phyloP scores from a whole-genome alignment of 768 basidiomycete genomes.

The Aureoboletus auriporus region DNA sequence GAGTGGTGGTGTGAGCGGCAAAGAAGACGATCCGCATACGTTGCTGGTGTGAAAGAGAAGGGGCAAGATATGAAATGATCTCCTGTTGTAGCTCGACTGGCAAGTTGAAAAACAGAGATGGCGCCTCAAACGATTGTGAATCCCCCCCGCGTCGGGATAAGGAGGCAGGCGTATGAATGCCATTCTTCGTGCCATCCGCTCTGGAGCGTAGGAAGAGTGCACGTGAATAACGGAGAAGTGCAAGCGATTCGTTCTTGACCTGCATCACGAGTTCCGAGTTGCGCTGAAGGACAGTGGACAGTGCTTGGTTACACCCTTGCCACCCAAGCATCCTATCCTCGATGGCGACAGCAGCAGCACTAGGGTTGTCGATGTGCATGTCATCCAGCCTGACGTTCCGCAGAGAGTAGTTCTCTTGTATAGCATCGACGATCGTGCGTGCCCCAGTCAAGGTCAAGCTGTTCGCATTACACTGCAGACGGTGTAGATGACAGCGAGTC shows the following conservation, averaged over 20 bases:
- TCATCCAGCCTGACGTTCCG: slow-evolving; percentile 50
- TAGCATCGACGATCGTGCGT: slow-evolving; percentile 40
- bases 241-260: slow-evolving; percentile 44
- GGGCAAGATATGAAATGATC: slow-evolving; percentile 56
- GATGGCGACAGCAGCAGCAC: slow-evolving; percentile 21
- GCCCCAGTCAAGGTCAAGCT: slow-evolving; percentile 44
- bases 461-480: slow-evolving; percentile 55
- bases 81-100: slow-evolving; percentile 57
- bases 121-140: slow-evolving; percentile 3
- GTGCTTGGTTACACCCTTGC: slow-evolving; percentile 31
- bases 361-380: slow-evolving; percentile 23
- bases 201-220: slow-evolving; percentile 42
- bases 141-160: slow-evolving; percentile 4
- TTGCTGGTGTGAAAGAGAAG: slow-evolving; percentile 52
- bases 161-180: background rate
- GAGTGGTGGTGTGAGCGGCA: slow-evolving; percentile 44
- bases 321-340: slow-evolving; percentile 23
- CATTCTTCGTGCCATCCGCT: slow-evolving; percentile 1
- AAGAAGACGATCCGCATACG: slow-evolving; percentile 49
- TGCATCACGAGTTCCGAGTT: slow-evolving; percentile 40
- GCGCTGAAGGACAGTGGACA: slow-evolving; percentile 36
- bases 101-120: slow-evolving; percentile 36
- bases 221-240: slow-evolving; percentile 48
- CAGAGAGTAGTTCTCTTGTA: slow-evolving; percentile 47
- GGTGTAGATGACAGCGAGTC: slow-evolving; percentile 43